Percentiles rank a stretch among this genome's conserved stretches.
These are phyloP conservation scores for Pezicula carpinea DNA, from an alignment of 2,329 filamentous ascomycete genomes.

Conservation along the genomic window DNA sequence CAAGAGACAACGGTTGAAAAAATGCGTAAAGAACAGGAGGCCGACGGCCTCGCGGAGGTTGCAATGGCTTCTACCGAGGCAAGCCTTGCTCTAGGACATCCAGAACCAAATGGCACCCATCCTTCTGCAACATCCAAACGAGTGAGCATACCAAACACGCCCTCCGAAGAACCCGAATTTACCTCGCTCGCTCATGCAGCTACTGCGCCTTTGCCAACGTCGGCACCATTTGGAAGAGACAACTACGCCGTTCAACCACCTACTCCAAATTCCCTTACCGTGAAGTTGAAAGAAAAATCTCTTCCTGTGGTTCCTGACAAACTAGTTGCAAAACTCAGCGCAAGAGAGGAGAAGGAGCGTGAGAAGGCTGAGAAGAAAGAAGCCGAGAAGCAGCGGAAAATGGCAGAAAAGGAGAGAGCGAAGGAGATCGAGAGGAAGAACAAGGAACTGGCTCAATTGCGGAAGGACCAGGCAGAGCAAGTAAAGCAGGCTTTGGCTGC, in stretches of 20 bases:
- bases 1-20: conserved; percentile 77
- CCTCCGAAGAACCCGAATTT: conserved; percentile 47
- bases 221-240: conserved; percentile 3
- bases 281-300: conserved; percentile 26
- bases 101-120: conserved; percentile 37
- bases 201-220: conserved; percentile 49
- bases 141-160: conserved; percentile 42
- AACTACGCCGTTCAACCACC: conserved; percentile 18
- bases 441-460: conserved; percentile 23
- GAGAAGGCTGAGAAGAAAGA: conserved; percentile 45
- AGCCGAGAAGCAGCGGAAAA: conserved; percentile 35
- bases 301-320: conserved; percentile 23
- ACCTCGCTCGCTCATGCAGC: conserved; percentile 60
- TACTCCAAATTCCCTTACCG: conserved; percentile 13
- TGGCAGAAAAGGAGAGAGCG: conserved; percentile 30
- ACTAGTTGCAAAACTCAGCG: conserved; percentile 27
- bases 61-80: conserved; percentile 52
- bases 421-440: conserved; percentile 42
- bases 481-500: conserved; percentile 54
- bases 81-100: conserved; percentile 46
- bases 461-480: conserved; percentile 47
- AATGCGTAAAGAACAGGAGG: conserved; percentile 73
- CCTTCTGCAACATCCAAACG: conserved; percentile 43
- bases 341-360: conserved; percentile 58
- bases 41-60: conserved; percentile 63